Evolutionary conservation across 2,329 filamentous ascomycete genomes (phyloP), one percentile per base, ranked within the genome.

Genomic region (Venturia oleaginea): DNA sequence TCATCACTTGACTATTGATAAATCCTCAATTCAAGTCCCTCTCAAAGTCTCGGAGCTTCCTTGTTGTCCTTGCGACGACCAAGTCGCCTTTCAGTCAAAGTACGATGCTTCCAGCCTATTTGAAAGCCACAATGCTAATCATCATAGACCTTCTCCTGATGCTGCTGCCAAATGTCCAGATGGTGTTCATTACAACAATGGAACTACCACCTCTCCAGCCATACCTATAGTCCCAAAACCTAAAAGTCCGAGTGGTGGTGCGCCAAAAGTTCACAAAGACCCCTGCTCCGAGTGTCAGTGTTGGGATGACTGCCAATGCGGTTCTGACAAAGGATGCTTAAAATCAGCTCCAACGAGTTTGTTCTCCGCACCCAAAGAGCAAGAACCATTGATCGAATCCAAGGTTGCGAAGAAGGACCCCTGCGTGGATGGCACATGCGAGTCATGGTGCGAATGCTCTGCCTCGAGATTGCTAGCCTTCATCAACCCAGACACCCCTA

Each of bases 11-110:
- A 57, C 51, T 17, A 8, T 54, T 19, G 48, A 83, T 67, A 68
- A 85, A 30, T 54, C 48, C 17, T 32, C 48, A 2, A 19, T 54
- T 2, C 48, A 54, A 54, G 48, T 54, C 24, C 48, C 48, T 17
- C 24, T 54, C 11, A 15, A 27, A 19, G 15, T 4, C 11, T 6
- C 48, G 17, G 24, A 54, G 15, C 11, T 54, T 30, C 27, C 17
- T n/a, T 57, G 51, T 34, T 57, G 51, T 34, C 51, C 27, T n/a
- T 54, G 48, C 24, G 48, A 54, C 7, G 48, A 54, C 27, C 48
- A 32, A 54, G 48, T 17, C 15, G 13, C 15, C 3, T 11, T 54
- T 32, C 27, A 54, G 3, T 24, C 48, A 19, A n/a, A n/a, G n/a
- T n/a, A n/a, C n/a, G n/a, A n/a, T n/a, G n/a, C n/a, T n/a, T n/a